Conservation (phyloP, 164 flowering plant genomes). For the Paratinospora sagittata region DNA sequence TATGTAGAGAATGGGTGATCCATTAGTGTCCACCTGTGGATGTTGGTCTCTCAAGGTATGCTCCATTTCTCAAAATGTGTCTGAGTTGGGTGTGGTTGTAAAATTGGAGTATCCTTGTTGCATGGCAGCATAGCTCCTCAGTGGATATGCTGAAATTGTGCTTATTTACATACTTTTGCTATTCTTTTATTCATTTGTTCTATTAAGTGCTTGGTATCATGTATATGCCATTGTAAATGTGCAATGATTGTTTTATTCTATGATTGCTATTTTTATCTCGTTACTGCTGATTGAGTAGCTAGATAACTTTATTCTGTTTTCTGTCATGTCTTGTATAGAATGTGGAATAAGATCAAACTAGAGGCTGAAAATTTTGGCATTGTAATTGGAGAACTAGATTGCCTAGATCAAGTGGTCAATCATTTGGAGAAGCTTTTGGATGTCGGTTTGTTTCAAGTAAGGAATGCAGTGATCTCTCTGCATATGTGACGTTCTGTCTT, state of each 20-base stretch:
- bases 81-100: too few species aligned
- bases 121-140: too few species aligned
- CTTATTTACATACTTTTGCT: background rate
- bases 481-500: background rate
- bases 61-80: too few species aligned
- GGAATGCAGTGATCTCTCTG: background rate
- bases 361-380: slow-evolving; percentile 20
- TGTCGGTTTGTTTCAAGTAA: slow-evolving; percentile 25
- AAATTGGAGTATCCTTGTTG: too few species aligned
- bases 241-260: background rate
- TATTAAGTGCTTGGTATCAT: background rate
- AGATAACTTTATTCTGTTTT: background rate
- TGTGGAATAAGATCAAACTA: slow-evolving; percentile 24
- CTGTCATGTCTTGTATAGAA: slow-evolving; percentile 10
- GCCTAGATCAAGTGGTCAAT: slow-evolving; percentile 23
- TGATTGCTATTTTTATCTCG: background rate
- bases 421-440: slow-evolving; percentile 24
- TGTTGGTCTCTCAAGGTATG: too few species aligned
- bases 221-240: too few species aligned
- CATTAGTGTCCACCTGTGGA: too few species aligned
- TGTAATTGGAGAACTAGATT: slow-evolving; percentile 17
- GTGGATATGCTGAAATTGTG: background rate
- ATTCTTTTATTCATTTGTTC: background rate
- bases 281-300: background rate
- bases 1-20: too few species aligned